phyloP scores from a whole-genome alignment of 768 basidiomycete genomes.

The Leccinellum albellum region DNA sequence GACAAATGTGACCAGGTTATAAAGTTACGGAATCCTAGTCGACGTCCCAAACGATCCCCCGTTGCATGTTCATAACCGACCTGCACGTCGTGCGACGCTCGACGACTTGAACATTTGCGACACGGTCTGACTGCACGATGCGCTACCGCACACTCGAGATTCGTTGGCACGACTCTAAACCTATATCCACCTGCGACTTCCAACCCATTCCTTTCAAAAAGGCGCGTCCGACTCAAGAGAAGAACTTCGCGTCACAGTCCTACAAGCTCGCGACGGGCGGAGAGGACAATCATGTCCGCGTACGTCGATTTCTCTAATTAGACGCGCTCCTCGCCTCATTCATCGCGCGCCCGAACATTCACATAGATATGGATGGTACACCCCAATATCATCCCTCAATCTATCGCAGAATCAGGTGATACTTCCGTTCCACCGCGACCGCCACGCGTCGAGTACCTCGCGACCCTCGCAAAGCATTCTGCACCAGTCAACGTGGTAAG shows the following conservation, averaged over 20 bases:
- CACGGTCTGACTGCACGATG: conserved; percentile 41
- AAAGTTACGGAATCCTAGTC: conserved; percentile 1
- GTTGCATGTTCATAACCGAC: conserved; percentile 10
- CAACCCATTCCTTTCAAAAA: conserved; percentile 82
- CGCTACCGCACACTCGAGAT: conserved; percentile 90
- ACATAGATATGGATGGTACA: conserved; percentile 89
- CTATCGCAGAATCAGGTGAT: conserved; percentile 40
- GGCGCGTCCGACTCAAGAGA: conserved; percentile 60
- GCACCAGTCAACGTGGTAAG: conserved; percentile 95
- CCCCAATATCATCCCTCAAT: conserved; percentile 78
- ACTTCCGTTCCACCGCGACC: conserved; percentile 42
- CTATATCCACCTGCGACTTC: conserved; percentile 96
- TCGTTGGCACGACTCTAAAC: conserved; percentile 93
- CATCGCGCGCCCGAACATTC: conserved; percentile 5
- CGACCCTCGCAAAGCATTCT: conserved; percentile 89
- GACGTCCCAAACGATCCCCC: background rate
- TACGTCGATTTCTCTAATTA: conserved; percentile 42
- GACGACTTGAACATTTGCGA: conserved; percentile 9
- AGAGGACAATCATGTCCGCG: conserved; percentile 95
- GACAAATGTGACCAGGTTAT: conserved; percentile 5
- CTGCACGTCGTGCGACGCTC: conserved; percentile 1
- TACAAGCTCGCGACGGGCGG: conserved; percentile 94
- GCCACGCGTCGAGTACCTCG: conserved; percentile 94
- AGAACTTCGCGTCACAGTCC: conserved; percentile 61
- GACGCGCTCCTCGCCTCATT: conserved; percentile 11